Evolutionary conservation across 306 rosid species (phyloP).

Genomic region (Gastrolobium bilobum): DNA sequence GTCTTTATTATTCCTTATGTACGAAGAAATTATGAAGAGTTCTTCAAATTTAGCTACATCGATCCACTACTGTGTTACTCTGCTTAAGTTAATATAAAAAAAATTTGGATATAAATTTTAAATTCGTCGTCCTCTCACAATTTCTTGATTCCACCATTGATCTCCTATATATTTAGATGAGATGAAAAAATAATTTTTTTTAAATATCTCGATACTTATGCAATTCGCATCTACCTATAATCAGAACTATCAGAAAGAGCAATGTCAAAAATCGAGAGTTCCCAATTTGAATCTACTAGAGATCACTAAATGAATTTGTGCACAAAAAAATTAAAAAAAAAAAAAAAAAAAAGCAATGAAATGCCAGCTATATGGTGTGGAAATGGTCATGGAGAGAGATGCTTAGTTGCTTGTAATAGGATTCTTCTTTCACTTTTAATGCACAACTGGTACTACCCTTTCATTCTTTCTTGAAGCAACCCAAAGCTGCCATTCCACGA

Average conservation of each 20-base stretch:
- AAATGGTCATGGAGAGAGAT: conserved; percentile 41
- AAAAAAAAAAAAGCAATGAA: not conserved
- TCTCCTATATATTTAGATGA: not conserved
- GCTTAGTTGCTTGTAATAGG: conserved; percentile 61
- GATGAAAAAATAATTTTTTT: not conserved
- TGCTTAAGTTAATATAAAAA: too few relatives aligned
- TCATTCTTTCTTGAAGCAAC: conserved; percentile 66
- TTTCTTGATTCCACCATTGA: too few relatives aligned
- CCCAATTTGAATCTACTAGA: not conserved
- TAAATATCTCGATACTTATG: not conserved
- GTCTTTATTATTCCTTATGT: too few relatives aligned
- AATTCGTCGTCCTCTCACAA: too few relatives aligned
- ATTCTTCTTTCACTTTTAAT: conserved; percentile 56
- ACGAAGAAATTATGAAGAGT: too few relatives aligned
- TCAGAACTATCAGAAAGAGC: not conserved
- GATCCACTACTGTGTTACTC: too few relatives aligned
- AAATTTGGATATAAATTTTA: too few relatives aligned
- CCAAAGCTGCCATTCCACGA: conserved; percentile 73
- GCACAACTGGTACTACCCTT: conserved; percentile 20
- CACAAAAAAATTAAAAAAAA: not conserved
- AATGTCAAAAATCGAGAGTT: not conserved
- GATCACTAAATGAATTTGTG: not conserved
- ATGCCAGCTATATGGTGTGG: not conserved
- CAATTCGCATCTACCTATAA: not conserved
- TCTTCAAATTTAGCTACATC: too few relatives aligned